Evolutionary conservation across 2,329 filamentous ascomycete species (phyloP), one percentile per base, ranked within the genome.

Genomic region (Aspergillus novofumigatus): DNA sequence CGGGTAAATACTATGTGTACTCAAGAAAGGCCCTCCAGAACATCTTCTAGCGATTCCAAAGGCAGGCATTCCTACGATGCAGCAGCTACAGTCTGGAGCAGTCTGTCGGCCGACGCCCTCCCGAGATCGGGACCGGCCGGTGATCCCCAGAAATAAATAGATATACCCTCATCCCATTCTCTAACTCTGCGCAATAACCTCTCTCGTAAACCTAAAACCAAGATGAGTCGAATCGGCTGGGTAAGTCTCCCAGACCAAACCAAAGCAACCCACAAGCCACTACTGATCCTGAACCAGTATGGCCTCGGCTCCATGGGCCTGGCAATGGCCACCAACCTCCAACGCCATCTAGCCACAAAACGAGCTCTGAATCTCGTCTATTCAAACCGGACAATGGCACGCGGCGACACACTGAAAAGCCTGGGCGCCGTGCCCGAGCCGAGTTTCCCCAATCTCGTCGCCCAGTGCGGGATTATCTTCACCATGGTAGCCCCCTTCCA

Each of bases 241-340:
- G 72, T 72, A 61, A 58, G 65, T 57, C 42, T 21, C n/a, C 23
- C 14, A 47, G 32, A 26, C 23, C 5, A 10, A 45, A 52, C 28
- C 5, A 26, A 3, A 3, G 54, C 4, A 29, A 8, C 35, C 7
- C 20, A 47, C 29, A 25, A 47, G 8, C 2, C 7, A 49, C 28
- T 26, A 42, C 49, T 14, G 21, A 10, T n/a, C 28, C 53, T 52
- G 60, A 59, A 60, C 44, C 55, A 74, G 72, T 74, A 74, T 64
- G 76, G 76, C 59, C 74, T 78, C 52, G 76, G 75, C 42, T 78
- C 75, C 35, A 78, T 78, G 75, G 76, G 76, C 59, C 72, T 75
- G 17, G 73, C 72, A 61, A 78, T 78, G 76, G 75, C 76, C 54
- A 68, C 65, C 49, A 78, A 78, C 54, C 69, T 78, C 7, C 75